These are phyloP conservation scores for Thraustotheca clavata DNA, from an alignment of 352 stramenopile species.

Conservation along the genomic window DNA sequence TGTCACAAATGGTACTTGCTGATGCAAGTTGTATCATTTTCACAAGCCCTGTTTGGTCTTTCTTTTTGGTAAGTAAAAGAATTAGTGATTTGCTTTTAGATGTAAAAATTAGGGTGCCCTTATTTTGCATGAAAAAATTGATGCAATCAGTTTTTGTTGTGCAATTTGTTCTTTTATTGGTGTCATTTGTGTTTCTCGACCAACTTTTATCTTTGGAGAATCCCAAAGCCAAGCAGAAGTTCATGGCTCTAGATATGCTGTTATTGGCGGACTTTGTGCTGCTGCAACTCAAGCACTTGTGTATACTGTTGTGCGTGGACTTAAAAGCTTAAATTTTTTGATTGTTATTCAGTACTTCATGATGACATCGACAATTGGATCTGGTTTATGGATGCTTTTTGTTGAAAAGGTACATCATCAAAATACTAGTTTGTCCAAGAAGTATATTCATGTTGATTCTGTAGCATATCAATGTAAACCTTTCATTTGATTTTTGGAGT, in stretches of 20 bases:
- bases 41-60: constrained; percentile 49
- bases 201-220: constrained; percentile 38
- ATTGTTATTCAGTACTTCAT: constrained; percentile 79
- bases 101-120: constrained; percentile 26
- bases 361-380: constrained; percentile 41
- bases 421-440: neutral
- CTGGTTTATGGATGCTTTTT: constrained; percentile 42
- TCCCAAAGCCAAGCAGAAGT: constrained; percentile 24
- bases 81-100: neutral
- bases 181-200: constrained; percentile 37
- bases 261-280: constrained; percentile 28
- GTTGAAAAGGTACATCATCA: constrained; percentile 29
- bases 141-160: constrained; percentile 26
- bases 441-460: constrained; percentile 5
- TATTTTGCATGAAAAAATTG: constrained; percentile 37
- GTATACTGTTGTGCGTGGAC: constrained; percentile 56
- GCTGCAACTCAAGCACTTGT: constrained; percentile 49
- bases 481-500: constrained; percentile 33
- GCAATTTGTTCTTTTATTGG: constrained; percentile 37
- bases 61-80: constrained; percentile 49
- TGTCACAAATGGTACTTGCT: constrained; percentile 61
- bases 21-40: constrained; percentile 62
- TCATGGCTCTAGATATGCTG: constrained; percentile 27
- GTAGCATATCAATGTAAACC: constrained; percentile 24
- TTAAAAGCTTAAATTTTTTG: constrained; percentile 43